Percentiles rank a stretch among this genome's conserved stretches.
Evolutionary conservation across 192 early-diverging fungal species (phyloP).

Genomic region (Linnemannia zychae): DNA sequence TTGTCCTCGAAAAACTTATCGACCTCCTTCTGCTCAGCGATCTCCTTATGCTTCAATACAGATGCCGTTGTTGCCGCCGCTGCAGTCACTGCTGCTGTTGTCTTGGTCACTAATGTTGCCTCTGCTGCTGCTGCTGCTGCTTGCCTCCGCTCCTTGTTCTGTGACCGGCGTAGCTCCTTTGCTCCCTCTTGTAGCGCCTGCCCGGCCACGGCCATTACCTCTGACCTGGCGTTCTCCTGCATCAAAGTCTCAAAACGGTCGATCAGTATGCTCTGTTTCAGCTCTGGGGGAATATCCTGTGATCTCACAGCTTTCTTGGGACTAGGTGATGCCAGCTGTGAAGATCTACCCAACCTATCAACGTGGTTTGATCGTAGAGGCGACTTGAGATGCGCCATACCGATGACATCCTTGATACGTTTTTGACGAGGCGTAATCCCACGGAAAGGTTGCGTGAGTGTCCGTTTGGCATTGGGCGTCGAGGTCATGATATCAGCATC

Average conservation of each 20-base stretch:
- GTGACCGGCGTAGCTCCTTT: constrained; percentile 19
- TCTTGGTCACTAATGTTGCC: background rate
- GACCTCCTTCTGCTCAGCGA: background rate
- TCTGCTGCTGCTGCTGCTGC: constrained; percentile 6
- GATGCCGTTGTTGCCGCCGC: background rate
- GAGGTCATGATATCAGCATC: constrained; percentile 15
- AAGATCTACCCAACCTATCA: background rate
- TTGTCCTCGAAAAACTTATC: background rate
- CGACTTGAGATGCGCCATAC: background rate
- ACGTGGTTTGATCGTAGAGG: background rate
- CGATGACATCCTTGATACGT: constrained; percentile 29
- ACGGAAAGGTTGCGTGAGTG: background rate
- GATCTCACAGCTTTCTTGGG: constrained; percentile 11
- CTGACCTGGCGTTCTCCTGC: constrained; percentile 30
- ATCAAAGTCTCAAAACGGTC: constrained; percentile 46
- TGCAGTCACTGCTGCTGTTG: background rate
- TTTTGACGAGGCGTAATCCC: constrained; percentile 17
- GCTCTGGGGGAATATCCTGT: background rate
- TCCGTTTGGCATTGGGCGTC: constrained; percentile 21
- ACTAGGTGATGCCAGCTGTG: constrained; percentile 9
- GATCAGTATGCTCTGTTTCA: constrained; percentile 29
- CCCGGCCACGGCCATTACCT: constrained; percentile 43
- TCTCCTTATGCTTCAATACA: background rate
- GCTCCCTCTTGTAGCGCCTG: constrained; percentile 37
- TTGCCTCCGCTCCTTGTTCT: constrained; percentile 31